phyloP scores from a whole-genome alignment of 768 basidiomycete genomes.

The Hericium rajendrae region DNA sequence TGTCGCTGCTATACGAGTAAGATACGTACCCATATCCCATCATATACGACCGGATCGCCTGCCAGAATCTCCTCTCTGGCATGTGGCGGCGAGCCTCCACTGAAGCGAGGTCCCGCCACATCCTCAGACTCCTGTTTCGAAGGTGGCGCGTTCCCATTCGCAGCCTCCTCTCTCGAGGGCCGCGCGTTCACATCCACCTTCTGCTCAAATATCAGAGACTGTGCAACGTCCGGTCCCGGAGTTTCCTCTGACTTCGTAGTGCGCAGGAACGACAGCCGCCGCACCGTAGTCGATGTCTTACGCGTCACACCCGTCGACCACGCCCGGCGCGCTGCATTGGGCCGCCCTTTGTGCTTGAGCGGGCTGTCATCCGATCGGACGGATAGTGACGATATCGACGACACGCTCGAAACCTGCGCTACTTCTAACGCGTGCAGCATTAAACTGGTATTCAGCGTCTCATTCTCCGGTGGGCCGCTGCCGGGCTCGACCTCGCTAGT shows the following conservation, averaged over 20 bases:
- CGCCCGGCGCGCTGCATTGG: background rate
- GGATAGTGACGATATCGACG: background rate
- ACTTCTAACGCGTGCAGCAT: background rate
- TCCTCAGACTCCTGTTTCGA: slow-evolving; percentile 12
- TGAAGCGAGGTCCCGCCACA: slow-evolving; percentile 16
- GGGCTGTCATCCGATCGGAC: background rate
- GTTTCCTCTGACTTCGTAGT: background rate
- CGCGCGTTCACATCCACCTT: background rate
- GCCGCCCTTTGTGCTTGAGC: background rate
- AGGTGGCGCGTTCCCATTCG: background rate
- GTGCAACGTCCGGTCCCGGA: no score
- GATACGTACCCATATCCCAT: slow-evolving; percentile 33
- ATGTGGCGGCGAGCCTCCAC: slow-evolving; percentile 10
- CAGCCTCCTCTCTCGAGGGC: background rate
- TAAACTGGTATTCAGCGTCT: no score
- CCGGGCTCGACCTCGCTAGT: background rate
- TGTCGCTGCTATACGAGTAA: background rate
- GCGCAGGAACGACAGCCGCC: background rate
- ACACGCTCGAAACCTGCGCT: background rate
- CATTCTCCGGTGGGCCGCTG: background rate
- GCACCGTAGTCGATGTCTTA: background rate
- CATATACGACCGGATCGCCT: slow-evolving; percentile 55
- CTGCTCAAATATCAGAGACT: background rate
- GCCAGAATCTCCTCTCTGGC: slow-evolving; percentile 26
- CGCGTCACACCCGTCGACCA: background rate